Evolutionary conservation across 2,329 filamentous ascomycete species (phyloP).

Genomic region (Trematosphaeria pertusa): DNA sequence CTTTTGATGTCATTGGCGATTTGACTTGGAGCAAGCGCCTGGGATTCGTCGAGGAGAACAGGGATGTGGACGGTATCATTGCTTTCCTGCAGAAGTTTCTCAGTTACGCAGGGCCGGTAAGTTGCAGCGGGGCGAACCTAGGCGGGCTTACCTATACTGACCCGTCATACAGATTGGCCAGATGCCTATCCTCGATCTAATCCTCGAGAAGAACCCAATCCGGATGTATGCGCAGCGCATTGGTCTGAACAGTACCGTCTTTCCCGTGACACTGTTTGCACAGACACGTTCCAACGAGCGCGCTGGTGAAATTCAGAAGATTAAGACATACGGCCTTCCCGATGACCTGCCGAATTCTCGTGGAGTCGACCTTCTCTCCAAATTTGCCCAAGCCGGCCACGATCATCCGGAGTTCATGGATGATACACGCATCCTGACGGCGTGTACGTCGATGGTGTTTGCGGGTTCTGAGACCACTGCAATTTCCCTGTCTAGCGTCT

Average conservation of each 20-base stretch:
- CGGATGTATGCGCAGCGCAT: conserved; percentile 71
- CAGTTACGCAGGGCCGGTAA: conserved; percentile 73
- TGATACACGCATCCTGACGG: conserved; percentile 71
- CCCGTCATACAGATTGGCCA: conserved; percentile 67
- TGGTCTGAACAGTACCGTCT: conserved; percentile 71
- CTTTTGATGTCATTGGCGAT: conserved; percentile 81
- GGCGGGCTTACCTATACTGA: conserved; percentile 14
- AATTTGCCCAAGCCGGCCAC: conserved; percentile 73
- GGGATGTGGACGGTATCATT: conserved; percentile 78
- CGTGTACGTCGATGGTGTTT: conserved; percentile 74
- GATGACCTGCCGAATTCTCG: conserved; percentile 38
- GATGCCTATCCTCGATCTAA: conserved; percentile 72
- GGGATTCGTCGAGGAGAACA: conserved; percentile 76
- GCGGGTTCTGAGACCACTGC: conserved; percentile 83
- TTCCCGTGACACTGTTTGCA: conserved; percentile 76
- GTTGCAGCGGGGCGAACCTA: conserved; percentile 25
- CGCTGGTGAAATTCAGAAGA: conserved; percentile 59
- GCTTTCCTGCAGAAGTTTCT: conserved; percentile 69
- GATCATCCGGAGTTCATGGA: conserved; percentile 75
- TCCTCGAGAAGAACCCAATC: conserved; percentile 78
- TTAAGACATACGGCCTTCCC: conserved; percentile 51
- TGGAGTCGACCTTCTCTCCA: conserved; percentile 69
- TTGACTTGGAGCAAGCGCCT: conserved; percentile 78
- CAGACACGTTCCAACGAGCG: conserved; percentile 71
- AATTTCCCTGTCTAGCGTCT: conserved; percentile 73